Conservation (phyloP, 257 asterid genomes). For the Penstemon barbatus region DNA sequence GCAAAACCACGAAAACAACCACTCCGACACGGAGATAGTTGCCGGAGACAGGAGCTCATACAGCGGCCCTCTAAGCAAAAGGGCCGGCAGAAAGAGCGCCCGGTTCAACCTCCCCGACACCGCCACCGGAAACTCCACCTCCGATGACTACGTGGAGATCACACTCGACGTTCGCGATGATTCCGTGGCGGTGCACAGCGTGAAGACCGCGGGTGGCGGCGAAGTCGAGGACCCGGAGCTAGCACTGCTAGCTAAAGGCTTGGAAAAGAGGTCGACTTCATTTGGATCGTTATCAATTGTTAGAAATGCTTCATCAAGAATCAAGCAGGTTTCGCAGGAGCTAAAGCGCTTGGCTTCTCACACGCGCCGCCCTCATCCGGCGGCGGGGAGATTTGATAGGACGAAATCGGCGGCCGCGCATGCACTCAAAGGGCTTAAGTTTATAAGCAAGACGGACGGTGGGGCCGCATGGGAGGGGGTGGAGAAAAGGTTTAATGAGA, state of each 20-base stretch:
- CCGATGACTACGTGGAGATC: slow-evolving; percentile 55
- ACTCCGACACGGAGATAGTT: slow-evolving; percentile 59
- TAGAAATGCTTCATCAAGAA: slow-evolving; percentile 62
- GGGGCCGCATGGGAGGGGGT: slow-evolving; percentile 74
- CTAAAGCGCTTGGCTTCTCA: slow-evolving; percentile 59
- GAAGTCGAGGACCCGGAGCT: slow-evolving; percentile 89
- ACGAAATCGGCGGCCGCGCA: slow-evolving; percentile 70
- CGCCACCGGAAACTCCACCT: background rate
- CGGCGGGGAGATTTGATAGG: slow-evolving; percentile 44
- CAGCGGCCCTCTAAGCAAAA: slow-evolving; percentile 75
- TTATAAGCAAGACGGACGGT: slow-evolving; percentile 75
- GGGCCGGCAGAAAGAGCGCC: slow-evolving; percentile 65
- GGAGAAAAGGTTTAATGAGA: slow-evolving; percentile 61
- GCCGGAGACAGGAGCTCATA: slow-evolving; percentile 43
- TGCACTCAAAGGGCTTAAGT: slow-evolving; percentile 81
- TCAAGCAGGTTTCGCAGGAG: slow-evolving; percentile 2
- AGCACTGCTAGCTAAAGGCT: slow-evolving; percentile 63
- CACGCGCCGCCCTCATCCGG: slow-evolving; percentile 39
- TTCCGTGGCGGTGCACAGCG: slow-evolving; percentile 84
- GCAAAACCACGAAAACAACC: slow-evolving; percentile 1
- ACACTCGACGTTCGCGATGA: slow-evolving; percentile 64
- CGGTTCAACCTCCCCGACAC: slow-evolving; percentile 62
- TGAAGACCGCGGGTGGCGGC: slow-evolving; percentile 77
- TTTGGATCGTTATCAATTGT: slow-evolving; percentile 44
- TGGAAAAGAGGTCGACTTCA: slow-evolving; percentile 63